Percentiles rank a stretch among this genome's conserved stretches.
Conservation (phyloP, 2,329 filamentous ascomycete genomes). For the Pseudocercospora ulei region DNA sequence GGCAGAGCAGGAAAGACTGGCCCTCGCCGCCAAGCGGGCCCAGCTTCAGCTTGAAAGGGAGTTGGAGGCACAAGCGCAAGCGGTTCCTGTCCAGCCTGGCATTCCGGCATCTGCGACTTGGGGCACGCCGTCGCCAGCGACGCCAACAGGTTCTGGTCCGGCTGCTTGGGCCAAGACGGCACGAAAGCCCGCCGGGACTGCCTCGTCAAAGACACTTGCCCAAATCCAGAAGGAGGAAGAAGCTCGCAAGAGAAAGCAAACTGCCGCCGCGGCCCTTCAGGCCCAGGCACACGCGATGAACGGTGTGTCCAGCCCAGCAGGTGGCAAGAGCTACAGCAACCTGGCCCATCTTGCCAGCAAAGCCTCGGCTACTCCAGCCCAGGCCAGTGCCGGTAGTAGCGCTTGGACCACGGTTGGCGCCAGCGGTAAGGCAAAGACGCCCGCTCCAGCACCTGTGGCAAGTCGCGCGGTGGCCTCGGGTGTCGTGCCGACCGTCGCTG, state of each 20-base stretch:
- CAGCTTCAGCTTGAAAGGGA: slow-evolving; percentile 75
- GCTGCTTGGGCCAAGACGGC: slow-evolving; percentile 59
- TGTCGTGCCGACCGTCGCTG: slow-evolving; percentile 31
- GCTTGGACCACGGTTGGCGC: slow-evolving; percentile 96
- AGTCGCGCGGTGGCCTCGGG: slow-evolving; percentile 43
- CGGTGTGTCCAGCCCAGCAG: slow-evolving; percentile 38
- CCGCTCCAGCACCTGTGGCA: slow-evolving; percentile 44
- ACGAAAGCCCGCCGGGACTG: slow-evolving; percentile 42
- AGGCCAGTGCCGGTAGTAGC: slow-evolving; percentile 41
- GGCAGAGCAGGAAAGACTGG: slow-evolving; percentile 74
- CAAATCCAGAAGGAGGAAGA: slow-evolving; percentile 98
- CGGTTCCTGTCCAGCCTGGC: slow-evolving; percentile 50
- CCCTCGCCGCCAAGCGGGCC: slow-evolving; percentile 65
- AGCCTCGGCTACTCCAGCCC: slow-evolving; percentile 38
- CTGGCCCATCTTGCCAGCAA: slow-evolving; percentile 90
- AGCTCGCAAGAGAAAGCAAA: slow-evolving; percentile 67
- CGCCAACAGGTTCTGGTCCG: slow-evolving; percentile 41
- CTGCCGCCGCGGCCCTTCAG: slow-evolving; percentile 38
- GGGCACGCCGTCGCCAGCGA: slow-evolving; percentile 64
- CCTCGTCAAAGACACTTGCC: slow-evolving; percentile 75
- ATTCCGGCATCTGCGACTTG: slow-evolving; percentile 83
- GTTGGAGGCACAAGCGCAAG: slow-evolving; percentile 52
- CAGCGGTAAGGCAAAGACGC: slow-evolving; percentile 78
- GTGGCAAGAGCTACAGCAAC: slow-evolving; percentile 86
- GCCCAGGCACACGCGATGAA: slow-evolving; percentile 40